Conservation (phyloP, 2,329 filamentous ascomycete species). For the Talaromyces piceae region DNA sequence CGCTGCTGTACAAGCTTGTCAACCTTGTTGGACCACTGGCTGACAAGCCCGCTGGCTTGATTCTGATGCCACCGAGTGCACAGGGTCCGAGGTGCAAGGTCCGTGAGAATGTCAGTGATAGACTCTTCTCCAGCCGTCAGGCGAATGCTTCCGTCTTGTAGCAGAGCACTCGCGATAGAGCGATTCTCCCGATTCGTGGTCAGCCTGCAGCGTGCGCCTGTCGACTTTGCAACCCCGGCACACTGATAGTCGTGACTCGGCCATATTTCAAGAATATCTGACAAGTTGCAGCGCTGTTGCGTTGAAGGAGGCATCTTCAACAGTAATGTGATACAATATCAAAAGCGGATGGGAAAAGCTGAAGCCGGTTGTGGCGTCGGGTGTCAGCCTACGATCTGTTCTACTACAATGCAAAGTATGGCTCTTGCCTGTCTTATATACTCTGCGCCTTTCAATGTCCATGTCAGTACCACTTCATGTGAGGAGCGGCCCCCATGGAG, state of each 20-base stretch:
- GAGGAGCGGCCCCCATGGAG: too few species aligned
- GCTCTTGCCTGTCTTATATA: background rate
- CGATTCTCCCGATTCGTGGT: background rate
- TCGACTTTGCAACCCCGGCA: slow-evolving; percentile 1
- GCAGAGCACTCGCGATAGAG: background rate
- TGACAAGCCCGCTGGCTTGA: slow-evolving; percentile 11
- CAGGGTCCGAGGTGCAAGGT: slow-evolving; percentile 18
- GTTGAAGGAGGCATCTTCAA: background rate
- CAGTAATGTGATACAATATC: too few species aligned
- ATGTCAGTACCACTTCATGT: background rate
- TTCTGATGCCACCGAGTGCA: slow-evolving; percentile 16
- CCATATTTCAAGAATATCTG: slow-evolving; percentile 2
- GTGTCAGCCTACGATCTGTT: too few species aligned
- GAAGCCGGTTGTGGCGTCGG: too few species aligned
- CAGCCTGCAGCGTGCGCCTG: background rate
- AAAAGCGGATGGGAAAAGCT: too few species aligned
- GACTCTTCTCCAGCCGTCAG: background rate
- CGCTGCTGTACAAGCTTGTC: slow-evolving; percentile 3
- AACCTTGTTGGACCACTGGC: background rate
- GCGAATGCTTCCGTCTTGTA: slow-evolving; percentile 4
- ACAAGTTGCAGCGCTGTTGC: slow-evolving; percentile 1
- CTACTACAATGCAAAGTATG: background rate
- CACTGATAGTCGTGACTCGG: background rate
- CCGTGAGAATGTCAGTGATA: slow-evolving; percentile 13
- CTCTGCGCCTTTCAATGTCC: background rate